Evolutionary conservation across 2,329 filamentous ascomycete species (phyloP), one percentile per base, ranked within the genome.

Genomic region (Clonostachys solani): DNA sequence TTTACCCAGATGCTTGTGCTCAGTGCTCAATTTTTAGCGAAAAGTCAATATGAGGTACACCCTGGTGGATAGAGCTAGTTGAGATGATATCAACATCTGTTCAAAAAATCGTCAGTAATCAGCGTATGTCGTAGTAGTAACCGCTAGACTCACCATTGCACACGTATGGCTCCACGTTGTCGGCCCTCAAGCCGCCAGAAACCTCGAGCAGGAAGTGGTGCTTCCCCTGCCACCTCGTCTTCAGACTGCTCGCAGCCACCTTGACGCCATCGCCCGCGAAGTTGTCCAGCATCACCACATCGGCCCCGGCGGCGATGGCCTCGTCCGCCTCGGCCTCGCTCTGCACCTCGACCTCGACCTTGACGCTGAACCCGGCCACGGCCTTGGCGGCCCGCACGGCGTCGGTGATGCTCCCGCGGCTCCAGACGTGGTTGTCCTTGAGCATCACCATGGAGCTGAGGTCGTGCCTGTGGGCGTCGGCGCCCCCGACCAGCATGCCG

Each of bases 341-440:
- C 72, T 92, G 89, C 42, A 94, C 94, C 73, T 99, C 92, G 19
- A 99, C 94, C 72, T 99, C 94, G 38, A 99, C 80, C 76, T 97
- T 99, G 49, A 96, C 77, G 38, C 88, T 83, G 68, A 97, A 99
- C 0, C 94, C 94, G 9, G 84, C 92, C 0, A 86, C 89, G 12
- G 84, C 77, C 64, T 89, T 89, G 19, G 94, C 94, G 3, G 92
- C 89, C 38, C 74, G 74, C 19, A 99, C 92, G 6, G 94, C 94
- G 18, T 87, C 83, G 2, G 87, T 84, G 65, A 99, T 97, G 62
- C 87, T 89, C 23, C 86, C 86, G 46, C 87, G 86, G 52, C 89
- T 90, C 87, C 92, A 96, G 48, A 99, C 86, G 69, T 99, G 94
- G 69, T 99, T 99, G 69, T 99, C 94, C 74, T 99, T 99, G 54